Conservation (phyloP, 768 basidiomycete species). For the Grammothele lineata region DNA sequence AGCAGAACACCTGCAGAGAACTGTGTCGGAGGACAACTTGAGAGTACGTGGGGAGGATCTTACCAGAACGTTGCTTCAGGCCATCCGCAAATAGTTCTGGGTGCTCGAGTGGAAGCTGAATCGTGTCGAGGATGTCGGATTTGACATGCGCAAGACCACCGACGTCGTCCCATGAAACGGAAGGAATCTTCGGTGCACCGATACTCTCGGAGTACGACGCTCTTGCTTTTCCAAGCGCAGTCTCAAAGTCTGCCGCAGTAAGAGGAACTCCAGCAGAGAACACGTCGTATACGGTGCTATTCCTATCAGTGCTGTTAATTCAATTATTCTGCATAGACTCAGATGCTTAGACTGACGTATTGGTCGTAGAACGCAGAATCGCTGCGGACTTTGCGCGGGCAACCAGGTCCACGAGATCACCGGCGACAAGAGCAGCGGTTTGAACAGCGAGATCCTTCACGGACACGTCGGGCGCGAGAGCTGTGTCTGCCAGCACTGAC, state of each 20-base stretch:
- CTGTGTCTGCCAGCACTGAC: slow-evolving; percentile 35
- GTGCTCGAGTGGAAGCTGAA: slow-evolving; percentile 86
- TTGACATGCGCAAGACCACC: slow-evolving; percentile 89
- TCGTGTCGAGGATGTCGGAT: slow-evolving; percentile 90
- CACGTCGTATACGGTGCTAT: slow-evolving; percentile 22
- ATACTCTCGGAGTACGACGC: slow-evolving; percentile 85
- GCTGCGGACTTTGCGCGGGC: slow-evolving; percentile 52
- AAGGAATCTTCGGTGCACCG: slow-evolving; percentile 96
- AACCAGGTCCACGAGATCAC: slow-evolving; percentile 73
- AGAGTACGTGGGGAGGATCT: not conserved
- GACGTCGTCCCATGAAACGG: slow-evolving; percentile 95
- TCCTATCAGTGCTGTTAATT: not conserved
- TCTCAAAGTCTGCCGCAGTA: slow-evolving; percentile 62
- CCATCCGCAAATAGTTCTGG: slow-evolving; percentile 89
- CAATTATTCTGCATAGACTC: not conserved
- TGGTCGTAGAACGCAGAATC: slow-evolving; percentile 39
- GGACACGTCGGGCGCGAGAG: slow-evolving; percentile 74
- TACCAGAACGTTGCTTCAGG: slow-evolving; percentile 93
- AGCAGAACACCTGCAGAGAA: slow-evolving; percentile 72
- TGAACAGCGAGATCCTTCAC: slow-evolving; percentile 70
- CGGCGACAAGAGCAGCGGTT: slow-evolving; percentile 86
- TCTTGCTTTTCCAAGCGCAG: slow-evolving; percentile 67
- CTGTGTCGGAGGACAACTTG: not conserved
- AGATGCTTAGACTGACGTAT: slow-evolving; percentile 29
- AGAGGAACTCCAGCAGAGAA: slow-evolving; percentile 39